These are phyloP conservation scores for Xylariaceae sp. DNA, from an alignment of 2,329 filamentous ascomycete genomes.

Conservation along the genomic window DNA sequence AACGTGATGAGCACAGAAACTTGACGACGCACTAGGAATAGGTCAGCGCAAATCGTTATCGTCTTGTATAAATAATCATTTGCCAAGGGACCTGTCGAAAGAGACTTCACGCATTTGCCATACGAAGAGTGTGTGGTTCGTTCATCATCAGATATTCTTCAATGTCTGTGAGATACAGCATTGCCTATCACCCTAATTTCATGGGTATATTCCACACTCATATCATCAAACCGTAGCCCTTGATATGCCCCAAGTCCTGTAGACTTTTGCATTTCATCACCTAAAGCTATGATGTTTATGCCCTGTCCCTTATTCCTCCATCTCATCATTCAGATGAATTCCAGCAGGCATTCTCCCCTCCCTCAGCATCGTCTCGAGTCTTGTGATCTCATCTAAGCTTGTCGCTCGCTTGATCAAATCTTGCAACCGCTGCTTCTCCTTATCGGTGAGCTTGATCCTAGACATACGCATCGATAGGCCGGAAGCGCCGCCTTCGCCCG, in stretches of 20 bases:
- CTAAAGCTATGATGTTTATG: not conserved
- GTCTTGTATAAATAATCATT: constrained; percentile 1
- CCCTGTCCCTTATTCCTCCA: constrained; percentile 62
- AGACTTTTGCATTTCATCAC: not conserved
- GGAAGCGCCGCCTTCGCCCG: constrained; percentile 54
- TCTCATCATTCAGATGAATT: constrained; percentile 61
- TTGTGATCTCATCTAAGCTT: constrained; percentile 87
- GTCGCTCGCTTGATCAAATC: constrained; percentile 88
- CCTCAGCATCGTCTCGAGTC: constrained; percentile 88
- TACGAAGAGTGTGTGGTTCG: not conserved
- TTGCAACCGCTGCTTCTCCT: constrained; percentile 84
- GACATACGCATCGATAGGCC: constrained; percentile 68
- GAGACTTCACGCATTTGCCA: not conserved
- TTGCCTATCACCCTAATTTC: constrained; percentile 31
- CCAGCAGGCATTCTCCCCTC: constrained; percentile 85
- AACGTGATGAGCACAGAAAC: not conserved
- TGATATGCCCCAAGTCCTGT: not conserved
- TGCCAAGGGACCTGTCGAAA: not conserved
- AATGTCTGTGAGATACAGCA: constrained; percentile 3
- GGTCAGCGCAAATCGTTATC: not conserved
- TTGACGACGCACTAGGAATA: not conserved
- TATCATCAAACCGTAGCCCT: constrained; percentile 19
- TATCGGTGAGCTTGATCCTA: constrained; percentile 83
- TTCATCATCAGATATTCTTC: not conserved
- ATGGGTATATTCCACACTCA: constrained; percentile 38